Evolutionary conservation across 108 stramenopile species (phyloP), one percentile per base, ranked within the genome.

Genomic region (Fistulifera solaris): DNA sequence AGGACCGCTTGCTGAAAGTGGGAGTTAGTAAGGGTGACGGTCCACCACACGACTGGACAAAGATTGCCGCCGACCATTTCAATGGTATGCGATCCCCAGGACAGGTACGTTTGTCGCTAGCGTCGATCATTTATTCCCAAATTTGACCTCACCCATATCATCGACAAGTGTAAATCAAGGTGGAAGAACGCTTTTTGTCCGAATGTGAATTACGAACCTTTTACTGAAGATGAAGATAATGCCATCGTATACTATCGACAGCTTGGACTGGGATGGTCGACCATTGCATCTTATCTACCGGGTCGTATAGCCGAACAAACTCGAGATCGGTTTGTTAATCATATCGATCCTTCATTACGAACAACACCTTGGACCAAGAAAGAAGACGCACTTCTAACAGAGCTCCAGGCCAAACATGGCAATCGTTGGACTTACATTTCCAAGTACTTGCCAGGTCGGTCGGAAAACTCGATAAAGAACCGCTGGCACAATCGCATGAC

Each of bases 281-380:
- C 59, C 5, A 94, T 97, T 51, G 93, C 95, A 7, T 53, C 60
- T 13, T 55, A 57, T 0, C 58, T 97, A 4, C 90, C 92, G 7
- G 94, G 95, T 14, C 83, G 97, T 27, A 90, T 94, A 43, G 88
- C 87, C 17, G 96, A 98, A 65, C 94, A 93, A 54, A 78, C 94
- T 54, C 83, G 96, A 38, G 93, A 95, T 52, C 90, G 93, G 19
- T 98, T 92, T 87, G 75, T 89, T 58, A 96, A 96, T 66, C 70
- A 78, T 47, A 71, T 98, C 8, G 87, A 96, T 68, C 97, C 96
- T 67, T 53, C 75, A 95, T 41, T 83, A 87, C 48, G 80, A 81
- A 76, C 67, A 0, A 4, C 5, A 4, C 68, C 71, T 13, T 95
- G 94, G 93, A 83, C 89, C 27, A 66, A 76, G 38, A 73, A 83